These are phyloP conservation scores for Amaranthus tricolor DNA, from an alignment of 179 eudicot species.

Conservation along the genomic window DNA sequence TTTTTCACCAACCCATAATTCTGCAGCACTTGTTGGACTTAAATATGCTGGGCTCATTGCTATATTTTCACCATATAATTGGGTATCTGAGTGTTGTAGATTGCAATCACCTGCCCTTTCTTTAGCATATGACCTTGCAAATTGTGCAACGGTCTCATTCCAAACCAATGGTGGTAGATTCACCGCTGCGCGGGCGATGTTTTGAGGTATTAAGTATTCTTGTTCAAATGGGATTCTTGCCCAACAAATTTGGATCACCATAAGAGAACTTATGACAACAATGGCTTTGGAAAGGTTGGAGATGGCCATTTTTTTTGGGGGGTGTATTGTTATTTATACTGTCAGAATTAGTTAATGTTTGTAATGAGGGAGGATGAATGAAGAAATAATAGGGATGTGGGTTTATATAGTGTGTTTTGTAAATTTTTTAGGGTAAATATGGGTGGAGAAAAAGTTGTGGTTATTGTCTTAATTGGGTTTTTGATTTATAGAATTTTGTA, in stretches of 20 bases:
- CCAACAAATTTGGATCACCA: background rate
- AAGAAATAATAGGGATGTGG: too few species aligned
- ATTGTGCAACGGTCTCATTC: constrained; percentile 7
- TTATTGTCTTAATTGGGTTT: too few species aligned
- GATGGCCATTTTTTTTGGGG: constrained; percentile 8
- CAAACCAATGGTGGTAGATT: constrained; percentile 7
- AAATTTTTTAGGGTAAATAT: too few species aligned
- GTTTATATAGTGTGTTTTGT: background rate
- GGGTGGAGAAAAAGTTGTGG: too few species aligned
- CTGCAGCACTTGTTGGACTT: constrained; percentile 23
- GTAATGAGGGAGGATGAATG: background rate
- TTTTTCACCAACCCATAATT: constrained; percentile 40
- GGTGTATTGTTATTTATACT: background rate
- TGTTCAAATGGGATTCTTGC: background rate
- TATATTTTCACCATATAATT: constrained; percentile 28
- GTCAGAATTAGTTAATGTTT: too few species aligned
- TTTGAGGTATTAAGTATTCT: constrained; percentile 5
- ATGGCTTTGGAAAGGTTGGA: constrained; percentile 9
- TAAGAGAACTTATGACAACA: constrained; percentile 5
- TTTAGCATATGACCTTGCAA: constrained; percentile 10
- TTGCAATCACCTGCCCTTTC: constrained; percentile 18
- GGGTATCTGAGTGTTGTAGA: constrained; percentile 1
- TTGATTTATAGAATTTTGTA: too few species aligned
- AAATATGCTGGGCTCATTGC: constrained; percentile 28
- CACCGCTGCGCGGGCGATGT: constrained; percentile 4